These are phyloP conservation scores for Priceomyces castillae DNA, from an alignment of 805 yeast species.

Conservation along the genomic window DNA sequence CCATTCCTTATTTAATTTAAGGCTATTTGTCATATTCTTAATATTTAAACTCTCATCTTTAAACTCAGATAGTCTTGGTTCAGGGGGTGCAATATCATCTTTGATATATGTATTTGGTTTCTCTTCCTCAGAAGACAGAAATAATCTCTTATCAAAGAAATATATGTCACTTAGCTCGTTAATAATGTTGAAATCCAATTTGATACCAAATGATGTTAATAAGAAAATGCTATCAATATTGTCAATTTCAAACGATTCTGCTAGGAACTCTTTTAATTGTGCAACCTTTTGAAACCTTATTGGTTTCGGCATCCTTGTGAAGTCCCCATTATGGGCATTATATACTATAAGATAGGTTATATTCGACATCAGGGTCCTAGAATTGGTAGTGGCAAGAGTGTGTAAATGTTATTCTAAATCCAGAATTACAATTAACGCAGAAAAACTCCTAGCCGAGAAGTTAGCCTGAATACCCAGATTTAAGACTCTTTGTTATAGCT, in stretches of 20 bases:
- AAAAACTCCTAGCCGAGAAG: neutral
- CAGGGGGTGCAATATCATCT: conserved; percentile 9
- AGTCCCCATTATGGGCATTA: conserved; percentile 39
- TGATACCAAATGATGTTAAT: conserved; percentile 63
- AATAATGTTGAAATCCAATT: conserved; percentile 51
- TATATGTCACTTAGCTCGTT: conserved; percentile 55
- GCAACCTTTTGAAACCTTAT: conserved; percentile 35
- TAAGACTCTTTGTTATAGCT: too few species aligned
- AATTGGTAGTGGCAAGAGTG: neutral
- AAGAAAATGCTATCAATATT: conserved; percentile 42
- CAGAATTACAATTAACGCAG: neutral
- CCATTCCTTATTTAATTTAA: conserved; percentile 54
- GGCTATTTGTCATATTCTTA: conserved; percentile 26
- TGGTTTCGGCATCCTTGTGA: conserved; percentile 37
- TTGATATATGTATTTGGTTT: conserved; percentile 5
- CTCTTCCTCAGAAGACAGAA: conserved; percentile 27
- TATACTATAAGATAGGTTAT: conserved; percentile 27
- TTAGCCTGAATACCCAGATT: neutral
- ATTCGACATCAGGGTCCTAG: conserved; percentile 11
- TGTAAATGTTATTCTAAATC: neutral
- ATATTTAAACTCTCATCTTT: conserved; percentile 7
- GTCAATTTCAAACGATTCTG: conserved; percentile 26
- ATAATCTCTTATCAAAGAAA: conserved; percentile 61
- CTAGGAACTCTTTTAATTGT: conserved; percentile 29
- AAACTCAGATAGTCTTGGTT: conserved; percentile 7